A percentile compares a stretch with the other conserved stretches of the same genome.
These are phyloP conservation scores for Acidiella bohemica DNA, from an alignment of 495 filamentous ascomycete species.

Conservation along the genomic window DNA sequence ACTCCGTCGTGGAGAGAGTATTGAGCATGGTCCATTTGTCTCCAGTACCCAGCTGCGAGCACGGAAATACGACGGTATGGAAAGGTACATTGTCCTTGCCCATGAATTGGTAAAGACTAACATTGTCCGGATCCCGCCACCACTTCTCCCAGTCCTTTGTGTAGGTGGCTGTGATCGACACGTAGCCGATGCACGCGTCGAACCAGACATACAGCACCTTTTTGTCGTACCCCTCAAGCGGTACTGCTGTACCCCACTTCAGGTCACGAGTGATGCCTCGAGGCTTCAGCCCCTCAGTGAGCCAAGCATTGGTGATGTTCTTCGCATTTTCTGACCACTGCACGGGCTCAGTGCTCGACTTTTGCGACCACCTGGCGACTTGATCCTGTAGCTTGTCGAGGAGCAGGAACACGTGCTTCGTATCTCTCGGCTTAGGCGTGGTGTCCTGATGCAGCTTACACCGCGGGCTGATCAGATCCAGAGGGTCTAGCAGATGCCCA, in stretches of 20 bases:
- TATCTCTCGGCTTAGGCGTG: conserved; percentile 56
- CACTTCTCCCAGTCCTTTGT: conserved; percentile 86
- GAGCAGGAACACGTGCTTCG: conserved; percentile 61
- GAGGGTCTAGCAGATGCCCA: conserved; percentile 64
- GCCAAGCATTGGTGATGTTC: conserved; percentile 49
- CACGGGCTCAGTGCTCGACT: conserved; percentile 44
- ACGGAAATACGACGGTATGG: conserved; percentile 86
- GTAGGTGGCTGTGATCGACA: conserved; percentile 87
- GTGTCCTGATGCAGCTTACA: conserved; percentile 84
- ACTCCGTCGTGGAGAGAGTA: conserved; percentile 82
- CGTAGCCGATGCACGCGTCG: conserved; percentile 92
- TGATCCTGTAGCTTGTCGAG: conserved; percentile 67
- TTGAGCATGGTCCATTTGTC: conserved; percentile 87
- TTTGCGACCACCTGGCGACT: conserved; percentile 56
- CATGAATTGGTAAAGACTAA: conserved; percentile 92
- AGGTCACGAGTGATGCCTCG: conserved; percentile 88
- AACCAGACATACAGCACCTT: conserved; percentile 98
- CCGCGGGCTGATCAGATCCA: conserved; percentile 41
- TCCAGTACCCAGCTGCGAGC: conserved; percentile 65
- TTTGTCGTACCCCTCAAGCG: conserved; percentile 49
- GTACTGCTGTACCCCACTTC: conserved; percentile 27
- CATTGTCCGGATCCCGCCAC: conserved; percentile 85
- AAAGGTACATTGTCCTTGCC: conserved; percentile 96
- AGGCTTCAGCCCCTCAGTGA: conserved; percentile 66
- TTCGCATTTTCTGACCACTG: conserved; percentile 67